phyloP scores from a whole-genome alignment of 2,329 filamentous ascomycete genomes.

The Aspergillus bombycis region DNA sequence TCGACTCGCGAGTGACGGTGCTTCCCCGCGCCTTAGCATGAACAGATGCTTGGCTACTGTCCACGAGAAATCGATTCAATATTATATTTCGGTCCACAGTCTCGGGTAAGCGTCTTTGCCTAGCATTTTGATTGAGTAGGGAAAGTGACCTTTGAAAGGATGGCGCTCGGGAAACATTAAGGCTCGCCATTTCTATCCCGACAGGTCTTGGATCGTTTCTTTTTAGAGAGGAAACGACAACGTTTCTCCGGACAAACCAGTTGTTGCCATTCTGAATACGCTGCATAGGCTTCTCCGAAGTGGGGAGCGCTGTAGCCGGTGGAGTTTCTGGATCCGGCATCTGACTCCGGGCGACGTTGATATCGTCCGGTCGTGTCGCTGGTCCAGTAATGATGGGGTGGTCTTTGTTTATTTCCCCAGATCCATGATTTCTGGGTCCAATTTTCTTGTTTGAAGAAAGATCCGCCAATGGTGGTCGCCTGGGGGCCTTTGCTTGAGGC shows the following conservation, averaged over 20 bases:
- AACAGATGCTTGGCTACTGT: slow-evolving; percentile 15
- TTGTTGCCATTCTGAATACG: slow-evolving; percentile 28
- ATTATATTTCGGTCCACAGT: slow-evolving; percentile 30
- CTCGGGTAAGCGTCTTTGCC: slow-evolving; percentile 21
- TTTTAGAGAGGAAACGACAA: slow-evolving; percentile 41
- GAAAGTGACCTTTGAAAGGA: slow-evolving; percentile 38
- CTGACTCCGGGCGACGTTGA: background rate
- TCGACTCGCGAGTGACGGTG: background rate
- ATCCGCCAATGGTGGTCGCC: slow-evolving; percentile 26
- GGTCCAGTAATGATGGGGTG: slow-evolving; percentile 1
- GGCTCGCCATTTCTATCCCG: slow-evolving; percentile 32
- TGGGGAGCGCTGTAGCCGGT: background rate
- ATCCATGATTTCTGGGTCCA: background rate
- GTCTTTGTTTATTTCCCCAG: slow-evolving; percentile 6
- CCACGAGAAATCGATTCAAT: slow-evolving; percentile 41
- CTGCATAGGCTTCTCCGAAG: slow-evolving; percentile 11
- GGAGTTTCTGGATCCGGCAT: background rate
- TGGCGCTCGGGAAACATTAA: slow-evolving; percentile 20
- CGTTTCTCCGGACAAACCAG: slow-evolving; percentile 39
- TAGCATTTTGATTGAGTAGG: slow-evolving; percentile 35
- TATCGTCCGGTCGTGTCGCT: slow-evolving; percentile 4
- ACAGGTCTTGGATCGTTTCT: slow-evolving; percentile 40
- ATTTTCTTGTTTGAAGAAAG: slow-evolving; percentile 24
- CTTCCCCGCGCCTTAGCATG: background rate
- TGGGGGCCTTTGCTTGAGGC: slow-evolving; percentile 22